Conservation (phyloP, 345 rosid species). For the Fremontodendron californicum region DNA sequence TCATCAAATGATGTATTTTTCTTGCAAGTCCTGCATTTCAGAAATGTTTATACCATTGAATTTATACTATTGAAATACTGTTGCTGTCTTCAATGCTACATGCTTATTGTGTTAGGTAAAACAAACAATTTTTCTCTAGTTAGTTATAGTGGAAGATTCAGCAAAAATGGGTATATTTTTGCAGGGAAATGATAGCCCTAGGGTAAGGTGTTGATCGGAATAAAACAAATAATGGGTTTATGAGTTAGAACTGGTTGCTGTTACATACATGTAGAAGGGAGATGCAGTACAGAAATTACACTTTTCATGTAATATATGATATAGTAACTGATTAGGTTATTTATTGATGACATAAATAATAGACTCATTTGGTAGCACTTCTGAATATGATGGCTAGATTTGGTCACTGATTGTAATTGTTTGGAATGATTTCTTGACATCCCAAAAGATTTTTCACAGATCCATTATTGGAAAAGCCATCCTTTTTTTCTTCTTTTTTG, state of each 20-base stretch:
- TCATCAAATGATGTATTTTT: constrained; percentile 25
- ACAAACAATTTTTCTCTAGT: not conserved
- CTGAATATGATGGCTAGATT: not conserved
- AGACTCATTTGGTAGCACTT: not conserved
- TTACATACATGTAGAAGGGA: not conserved
- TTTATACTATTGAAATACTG: too few relatives aligned
- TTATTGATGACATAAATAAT: not conserved
- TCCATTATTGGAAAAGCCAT: not conserved
- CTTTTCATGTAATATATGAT: not conserved
- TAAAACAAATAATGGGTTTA: not conserved
- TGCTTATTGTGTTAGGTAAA: not conserved
- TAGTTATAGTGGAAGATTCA: not conserved
- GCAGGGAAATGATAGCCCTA: not conserved
- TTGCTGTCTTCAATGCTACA: too few relatives aligned
- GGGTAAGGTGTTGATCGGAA: not conserved
- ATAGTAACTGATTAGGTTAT: not conserved
- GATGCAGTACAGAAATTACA: not conserved
- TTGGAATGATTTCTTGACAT: not conserved
- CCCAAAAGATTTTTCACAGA: too few relatives aligned
- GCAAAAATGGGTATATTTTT: not conserved
- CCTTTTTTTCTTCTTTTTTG: too few relatives aligned
- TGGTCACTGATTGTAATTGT: not conserved
- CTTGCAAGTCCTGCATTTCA: not conserved
- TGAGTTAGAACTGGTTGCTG: not conserved
- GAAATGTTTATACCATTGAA: not conserved